These are phyloP conservation scores for Suillus weaverae DNA, from an alignment of 768 basidiomycete genomes.

Conservation along the genomic window DNA sequence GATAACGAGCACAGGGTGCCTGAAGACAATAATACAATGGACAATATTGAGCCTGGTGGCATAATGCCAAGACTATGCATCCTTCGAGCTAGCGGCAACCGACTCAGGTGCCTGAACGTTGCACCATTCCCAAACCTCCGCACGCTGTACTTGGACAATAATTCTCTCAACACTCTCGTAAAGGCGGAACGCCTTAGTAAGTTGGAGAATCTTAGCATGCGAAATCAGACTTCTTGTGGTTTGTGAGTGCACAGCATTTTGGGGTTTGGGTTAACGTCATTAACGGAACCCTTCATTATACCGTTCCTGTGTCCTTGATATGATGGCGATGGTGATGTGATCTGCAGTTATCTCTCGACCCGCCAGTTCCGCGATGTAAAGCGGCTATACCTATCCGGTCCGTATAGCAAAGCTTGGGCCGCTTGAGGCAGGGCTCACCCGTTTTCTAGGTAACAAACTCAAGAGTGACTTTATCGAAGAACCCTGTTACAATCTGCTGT, in stretches of 20 bases:
- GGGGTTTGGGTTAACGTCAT: conserved; percentile 23
- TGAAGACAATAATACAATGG: conserved; percentile 73
- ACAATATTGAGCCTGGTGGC: conserved; percentile 51
- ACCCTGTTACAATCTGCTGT: conserved; percentile 85
- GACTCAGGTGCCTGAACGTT: conserved; percentile 64
- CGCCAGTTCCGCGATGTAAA: conserved; percentile 89
- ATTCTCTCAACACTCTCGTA: conserved; percentile 51
- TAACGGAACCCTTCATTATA: conserved; percentile 39
- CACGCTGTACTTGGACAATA: conserved; percentile 92
- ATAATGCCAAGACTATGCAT: conserved; percentile 74
- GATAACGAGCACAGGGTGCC: conserved; percentile 18
- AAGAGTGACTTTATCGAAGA: conserved; percentile 60
- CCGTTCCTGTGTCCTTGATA: conserved; percentile 27
- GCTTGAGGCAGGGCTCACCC: conserved; percentile 22
- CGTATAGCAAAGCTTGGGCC: conserved; percentile 32
- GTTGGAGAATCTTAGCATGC: conserved; percentile 87
- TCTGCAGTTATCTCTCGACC: conserved; percentile 41
- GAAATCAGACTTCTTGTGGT: conserved; percentile 79
- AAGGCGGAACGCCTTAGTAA: conserved; percentile 61
- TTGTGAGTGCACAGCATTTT: conserved; percentile 56
- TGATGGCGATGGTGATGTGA: conserved; percentile 33
- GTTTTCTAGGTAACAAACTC: conserved; percentile 68
- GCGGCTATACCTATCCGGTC: conserved; percentile 92
- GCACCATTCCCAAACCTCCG: conserved; percentile 68
- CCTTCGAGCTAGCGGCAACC: conserved; percentile 83